Conservation (phyloP, 2,329 filamentous ascomycete species). For the Ceratocystis alfenasii region DNA sequence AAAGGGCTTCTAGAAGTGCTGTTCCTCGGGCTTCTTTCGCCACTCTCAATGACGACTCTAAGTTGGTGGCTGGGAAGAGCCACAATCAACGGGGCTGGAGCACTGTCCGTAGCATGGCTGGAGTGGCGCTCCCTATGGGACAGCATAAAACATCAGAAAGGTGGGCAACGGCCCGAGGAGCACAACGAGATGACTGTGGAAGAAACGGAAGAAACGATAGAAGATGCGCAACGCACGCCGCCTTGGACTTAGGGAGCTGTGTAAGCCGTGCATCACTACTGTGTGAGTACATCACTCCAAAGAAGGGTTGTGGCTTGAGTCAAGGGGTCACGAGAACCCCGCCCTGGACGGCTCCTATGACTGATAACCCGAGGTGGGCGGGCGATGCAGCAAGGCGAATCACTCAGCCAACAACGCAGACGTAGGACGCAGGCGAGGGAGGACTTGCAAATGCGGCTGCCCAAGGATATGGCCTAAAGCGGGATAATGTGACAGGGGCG, state of each 20-base stretch:
- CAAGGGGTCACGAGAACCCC: no score
- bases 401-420: constrained; percentile 1
- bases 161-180: not conserved
- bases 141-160: no score
- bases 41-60: not conserved
- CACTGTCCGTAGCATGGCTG: not conserved
- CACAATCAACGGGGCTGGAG: constrained; percentile 7
- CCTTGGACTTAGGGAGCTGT: no score
- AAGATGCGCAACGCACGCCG: no score
- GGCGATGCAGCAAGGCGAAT: not conserved
- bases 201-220: not conserved
- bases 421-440: not conserved
- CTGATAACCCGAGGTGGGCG: not conserved
- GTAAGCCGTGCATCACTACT: no score
- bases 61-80: constrained; percentile 5
- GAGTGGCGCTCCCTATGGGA: not conserved
- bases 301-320: no score
- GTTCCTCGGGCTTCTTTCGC: not conserved
- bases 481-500: not conserved
- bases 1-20: not conserved
- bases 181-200: not conserved
- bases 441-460: not conserved
- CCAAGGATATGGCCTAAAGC: not conserved
- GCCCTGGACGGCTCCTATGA: no score
- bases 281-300: no score